These are phyloP conservation scores for Hyaloscypha hepaticicola DNA, from an alignment of 495 filamentous ascomycete genomes.

Conservation along the genomic window DNA sequence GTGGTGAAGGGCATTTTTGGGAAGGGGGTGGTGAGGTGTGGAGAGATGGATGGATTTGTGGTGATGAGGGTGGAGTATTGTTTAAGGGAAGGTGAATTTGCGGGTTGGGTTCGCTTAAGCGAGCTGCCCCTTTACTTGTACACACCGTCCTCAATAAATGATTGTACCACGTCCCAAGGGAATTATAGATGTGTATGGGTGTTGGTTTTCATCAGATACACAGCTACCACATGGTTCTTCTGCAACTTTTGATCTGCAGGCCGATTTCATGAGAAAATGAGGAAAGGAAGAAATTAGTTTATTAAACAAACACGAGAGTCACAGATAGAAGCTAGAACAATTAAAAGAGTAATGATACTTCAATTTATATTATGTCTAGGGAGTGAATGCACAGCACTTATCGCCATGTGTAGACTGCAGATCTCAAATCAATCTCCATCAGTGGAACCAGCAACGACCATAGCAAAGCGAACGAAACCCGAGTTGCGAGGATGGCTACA, in stretches of 20 bases:
- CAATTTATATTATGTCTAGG: conserved; percentile 23
- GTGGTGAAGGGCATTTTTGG: neutral
- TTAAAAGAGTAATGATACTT: conserved; percentile 21
- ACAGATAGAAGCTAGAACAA: conserved; percentile 1
- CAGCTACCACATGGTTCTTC: too few relatives aligned
- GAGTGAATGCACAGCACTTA: conserved; percentile 33
- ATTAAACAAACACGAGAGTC: neutral
- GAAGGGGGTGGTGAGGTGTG: neutral
- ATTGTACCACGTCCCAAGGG: too few relatives aligned
- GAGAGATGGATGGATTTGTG: neutral
- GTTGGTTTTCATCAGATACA: too few relatives aligned
- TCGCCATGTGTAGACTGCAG: conserved; percentile 26
- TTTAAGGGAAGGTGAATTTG: neutral
- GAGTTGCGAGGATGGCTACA: neutral
- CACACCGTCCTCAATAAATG: too few relatives aligned
- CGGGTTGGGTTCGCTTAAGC: too few relatives aligned
- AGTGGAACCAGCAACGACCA: neutral
- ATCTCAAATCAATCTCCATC: conserved; percentile 5
- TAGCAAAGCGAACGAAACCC: neutral
- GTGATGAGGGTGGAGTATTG: neutral
- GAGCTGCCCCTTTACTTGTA: too few relatives aligned
- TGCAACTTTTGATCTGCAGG: too few relatives aligned
- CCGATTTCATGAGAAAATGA: too few relatives aligned
- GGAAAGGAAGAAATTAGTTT: too few relatives aligned
- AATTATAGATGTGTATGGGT: too few relatives aligned